Conservation (phyloP, 1,139 yeast genomes). For the Pichia sp. region DNA sequence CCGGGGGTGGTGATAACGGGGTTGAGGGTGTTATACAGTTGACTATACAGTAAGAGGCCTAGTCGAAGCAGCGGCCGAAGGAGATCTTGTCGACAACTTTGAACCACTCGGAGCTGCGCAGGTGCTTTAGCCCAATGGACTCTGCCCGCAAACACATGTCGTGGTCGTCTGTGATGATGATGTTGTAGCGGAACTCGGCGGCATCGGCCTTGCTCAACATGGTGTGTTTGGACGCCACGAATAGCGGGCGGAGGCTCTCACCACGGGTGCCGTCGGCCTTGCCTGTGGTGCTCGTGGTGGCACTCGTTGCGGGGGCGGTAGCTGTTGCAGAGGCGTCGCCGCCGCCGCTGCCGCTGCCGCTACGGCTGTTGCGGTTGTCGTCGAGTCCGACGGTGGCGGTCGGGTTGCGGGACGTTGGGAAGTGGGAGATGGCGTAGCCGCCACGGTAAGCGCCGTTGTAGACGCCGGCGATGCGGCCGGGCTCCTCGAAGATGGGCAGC, state of each 20-base stretch:
- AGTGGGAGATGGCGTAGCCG: slow-evolving; percentile 13
- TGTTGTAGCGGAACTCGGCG: slow-evolving; percentile 49
- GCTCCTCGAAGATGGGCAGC: slow-evolving; percentile 19
- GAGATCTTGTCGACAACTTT: slow-evolving; percentile 43
- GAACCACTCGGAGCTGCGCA: slow-evolving; percentile 58
- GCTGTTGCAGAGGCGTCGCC: too few relatives aligned
- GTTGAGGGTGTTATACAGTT: too few relatives aligned
- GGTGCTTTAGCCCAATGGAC: slow-evolving; percentile 53
- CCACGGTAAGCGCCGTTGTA: slow-evolving; percentile 21
- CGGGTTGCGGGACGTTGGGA: slow-evolving; percentile 11
- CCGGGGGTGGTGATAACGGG: too few relatives aligned
- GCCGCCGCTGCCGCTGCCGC: too few relatives aligned
- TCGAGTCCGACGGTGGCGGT: background rate
- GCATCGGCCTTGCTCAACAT: slow-evolving; percentile 34
- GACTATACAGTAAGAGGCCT: too few relatives aligned
- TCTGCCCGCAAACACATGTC: slow-evolving; percentile 67
- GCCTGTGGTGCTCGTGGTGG: background rate
- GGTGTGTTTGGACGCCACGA: slow-evolving; percentile 15
- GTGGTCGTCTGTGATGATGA: slow-evolving; percentile 68
- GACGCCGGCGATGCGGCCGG: slow-evolving; percentile 16
- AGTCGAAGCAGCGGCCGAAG: slow-evolving; percentile 31
- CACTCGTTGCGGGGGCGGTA: too few relatives aligned
- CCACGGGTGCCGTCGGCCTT: slow-evolving; percentile 16
- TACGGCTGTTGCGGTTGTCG: too few relatives aligned
- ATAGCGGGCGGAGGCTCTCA: slow-evolving; percentile 13